These are phyloP conservation scores for Schizosaccharomyces osmophilus DNA, from an alignment of 805 yeast species.

Conservation along the genomic window DNA sequence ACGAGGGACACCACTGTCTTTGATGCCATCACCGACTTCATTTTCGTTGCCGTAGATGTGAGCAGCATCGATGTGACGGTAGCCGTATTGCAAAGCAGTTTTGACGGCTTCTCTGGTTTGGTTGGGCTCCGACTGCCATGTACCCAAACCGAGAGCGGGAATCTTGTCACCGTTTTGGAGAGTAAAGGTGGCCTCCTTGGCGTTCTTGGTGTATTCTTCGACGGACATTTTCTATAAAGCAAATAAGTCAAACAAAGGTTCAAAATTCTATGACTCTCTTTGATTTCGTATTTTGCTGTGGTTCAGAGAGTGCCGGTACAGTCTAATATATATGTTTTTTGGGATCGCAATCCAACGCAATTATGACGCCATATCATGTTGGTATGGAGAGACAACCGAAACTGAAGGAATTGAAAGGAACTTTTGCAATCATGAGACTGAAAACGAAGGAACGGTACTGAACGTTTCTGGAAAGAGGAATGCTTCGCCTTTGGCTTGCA, in stretches of 20 bases:
- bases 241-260: neutral
- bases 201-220: neutral
- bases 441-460: too few species aligned
- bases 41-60: slow-evolving; percentile 42
- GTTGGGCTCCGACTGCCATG: slow-evolving; percentile 28
- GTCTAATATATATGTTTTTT: too few species aligned
- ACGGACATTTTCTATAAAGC: neutral
- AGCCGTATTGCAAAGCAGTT: slow-evolving; percentile 39
- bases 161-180: slow-evolving; percentile 34
- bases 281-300: too few species aligned
- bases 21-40: slow-evolving; percentile 28
- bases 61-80: slow-evolving; percentile 56
- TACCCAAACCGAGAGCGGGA: slow-evolving; percentile 51
- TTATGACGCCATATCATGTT: too few species aligned
- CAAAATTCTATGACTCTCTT: neutral
- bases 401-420: too few species aligned
- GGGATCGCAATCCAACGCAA: too few species aligned
- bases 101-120: slow-evolving; percentile 28
- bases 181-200: slow-evolving; percentile 11
- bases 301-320: too few species aligned
- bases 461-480: too few species aligned
- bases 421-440: too few species aligned
- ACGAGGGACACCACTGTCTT: slow-evolving; percentile 25
- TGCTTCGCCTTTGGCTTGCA: too few species aligned
- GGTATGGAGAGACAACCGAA: too few species aligned